Evolutionary conservation across 345 rosid species (phyloP).

Genomic region (Mercurialis annua): DNA sequence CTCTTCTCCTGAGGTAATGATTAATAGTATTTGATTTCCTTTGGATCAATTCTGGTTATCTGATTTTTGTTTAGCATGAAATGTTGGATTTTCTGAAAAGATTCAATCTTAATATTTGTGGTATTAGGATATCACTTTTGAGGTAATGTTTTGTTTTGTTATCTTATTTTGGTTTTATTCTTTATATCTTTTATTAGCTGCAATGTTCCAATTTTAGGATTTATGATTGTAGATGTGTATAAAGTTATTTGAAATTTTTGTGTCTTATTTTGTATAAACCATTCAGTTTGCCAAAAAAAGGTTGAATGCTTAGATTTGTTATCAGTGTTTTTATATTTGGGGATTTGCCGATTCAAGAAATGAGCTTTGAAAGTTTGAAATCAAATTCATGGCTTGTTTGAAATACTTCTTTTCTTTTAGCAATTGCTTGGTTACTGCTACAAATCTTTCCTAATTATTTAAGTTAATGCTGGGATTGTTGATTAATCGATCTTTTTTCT

Average conservation of each 20-base stretch:
- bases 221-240: not conserved
- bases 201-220: not conserved
- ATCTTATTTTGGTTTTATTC: not conserved
- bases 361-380: not conserved
- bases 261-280: not conserved
- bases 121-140: conserved; percentile 92
- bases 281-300: not conserved
- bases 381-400: not conserved
- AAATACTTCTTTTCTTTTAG: not conserved
- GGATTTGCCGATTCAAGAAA: not conserved
- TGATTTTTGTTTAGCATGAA: too few relatives aligned
- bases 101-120: conserved; percentile 44
- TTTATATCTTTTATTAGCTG: not conserved
- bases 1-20: conserved; percentile 71
- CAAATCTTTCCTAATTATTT: not conserved
- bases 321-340: not conserved
- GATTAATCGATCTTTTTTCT: not conserved
- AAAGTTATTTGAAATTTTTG: not conserved
- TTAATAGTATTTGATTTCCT: not conserved
- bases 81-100: too few relatives aligned
- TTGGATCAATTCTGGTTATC: not conserved
- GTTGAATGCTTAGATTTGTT: not conserved
- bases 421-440: not conserved
- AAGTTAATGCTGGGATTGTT: not conserved
- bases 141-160: conserved; percentile 78